Evolutionary conservation across 2,329 filamentous ascomycete species (phyloP).

Genomic region (Fusarium sp.): DNA sequence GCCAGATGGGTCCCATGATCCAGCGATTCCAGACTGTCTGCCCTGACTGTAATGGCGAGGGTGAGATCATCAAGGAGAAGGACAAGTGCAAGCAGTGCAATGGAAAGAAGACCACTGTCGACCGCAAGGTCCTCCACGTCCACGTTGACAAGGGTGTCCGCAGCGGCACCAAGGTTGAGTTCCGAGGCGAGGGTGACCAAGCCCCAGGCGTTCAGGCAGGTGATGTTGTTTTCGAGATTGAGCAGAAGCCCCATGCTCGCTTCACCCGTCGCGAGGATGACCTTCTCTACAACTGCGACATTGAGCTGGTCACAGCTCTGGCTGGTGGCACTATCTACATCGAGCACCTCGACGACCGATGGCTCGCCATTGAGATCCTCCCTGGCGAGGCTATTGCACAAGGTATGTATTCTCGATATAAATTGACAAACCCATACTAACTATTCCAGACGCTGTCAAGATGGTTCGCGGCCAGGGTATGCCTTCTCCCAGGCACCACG

Average conservation of each 20-base stretch:
- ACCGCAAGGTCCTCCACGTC: slow-evolving; percentile 97
- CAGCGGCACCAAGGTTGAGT: slow-evolving; percentile 96
- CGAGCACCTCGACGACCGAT: slow-evolving; percentile 97
- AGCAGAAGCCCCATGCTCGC: slow-evolving; percentile 96
- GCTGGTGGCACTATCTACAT: slow-evolving; percentile 92
- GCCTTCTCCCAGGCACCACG: slow-evolving; percentile 95
- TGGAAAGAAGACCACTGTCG: slow-evolving; percentile 97
- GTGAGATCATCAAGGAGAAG: slow-evolving; percentile 95
- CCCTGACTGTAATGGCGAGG: slow-evolving; percentile 97
- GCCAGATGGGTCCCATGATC: slow-evolving; percentile 99
- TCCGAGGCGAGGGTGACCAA: slow-evolving; percentile 96
- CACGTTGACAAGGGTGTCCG: slow-evolving; percentile 96
- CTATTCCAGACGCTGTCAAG: slow-evolving; percentile 81
- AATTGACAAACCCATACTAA: slow-evolving; percentile 39
- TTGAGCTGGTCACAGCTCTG: slow-evolving; percentile 94
- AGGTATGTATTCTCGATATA: slow-evolving; percentile 68
- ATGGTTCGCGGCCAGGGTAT: slow-evolving; percentile 97
- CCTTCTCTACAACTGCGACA: slow-evolving; percentile 93
- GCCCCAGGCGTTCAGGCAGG: slow-evolving; percentile 92
- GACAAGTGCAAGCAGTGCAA: slow-evolving; percentile 97
- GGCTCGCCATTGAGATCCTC: slow-evolving; percentile 92
- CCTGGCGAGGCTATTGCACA: slow-evolving; percentile 95
- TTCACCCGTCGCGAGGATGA: slow-evolving; percentile 98
- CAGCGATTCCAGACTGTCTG: slow-evolving; percentile 99
- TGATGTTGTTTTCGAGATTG: slow-evolving; percentile 98